phyloP scores from a whole-genome alignment of 257 asterid genomes.

The Salvia miltiorrhiza region DNA sequence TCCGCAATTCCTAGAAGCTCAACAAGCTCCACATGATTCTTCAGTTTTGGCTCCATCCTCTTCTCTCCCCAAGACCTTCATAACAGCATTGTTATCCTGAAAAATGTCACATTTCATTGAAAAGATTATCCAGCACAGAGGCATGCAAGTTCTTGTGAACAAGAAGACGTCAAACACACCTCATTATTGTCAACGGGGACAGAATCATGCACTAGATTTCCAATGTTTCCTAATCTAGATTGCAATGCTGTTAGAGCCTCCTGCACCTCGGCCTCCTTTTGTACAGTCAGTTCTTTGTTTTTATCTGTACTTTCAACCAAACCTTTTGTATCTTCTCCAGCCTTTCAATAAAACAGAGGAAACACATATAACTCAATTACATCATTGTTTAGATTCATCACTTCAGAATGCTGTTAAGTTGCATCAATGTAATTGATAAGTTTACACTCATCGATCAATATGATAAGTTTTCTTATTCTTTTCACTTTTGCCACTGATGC shows the following conservation, averaged over 20 bases:
- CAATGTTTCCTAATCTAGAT: slow-evolving; percentile 55
- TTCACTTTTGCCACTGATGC: not conserved
- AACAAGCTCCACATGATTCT: slow-evolving; percentile 92
- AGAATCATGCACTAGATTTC: slow-evolving; percentile 93
- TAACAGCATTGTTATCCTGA: slow-evolving; percentile 63
- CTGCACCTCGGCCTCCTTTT: slow-evolving; percentile 75
- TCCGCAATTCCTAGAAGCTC: slow-evolving; percentile 96
- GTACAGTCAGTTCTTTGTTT: slow-evolving; percentile 48
- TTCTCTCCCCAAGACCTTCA: slow-evolving; percentile 86
- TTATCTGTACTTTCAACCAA: slow-evolving; percentile 53
- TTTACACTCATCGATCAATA: not conserved
- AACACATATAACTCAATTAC: not conserved
- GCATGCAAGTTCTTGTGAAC: not conserved
- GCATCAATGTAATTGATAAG: too few relatives aligned
- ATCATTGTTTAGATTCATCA: not conserved
- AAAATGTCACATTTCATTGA: slow-evolving; percentile 18
- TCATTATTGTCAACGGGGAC: slow-evolving; percentile 79
- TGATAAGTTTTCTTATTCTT: not conserved
- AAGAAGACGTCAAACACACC: slow-evolving; percentile 35
- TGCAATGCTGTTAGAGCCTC: slow-evolving; percentile 65
- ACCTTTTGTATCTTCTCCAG: slow-evolving; percentile 57
- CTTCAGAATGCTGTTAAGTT: not conserved
- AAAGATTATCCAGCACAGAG: not conserved
- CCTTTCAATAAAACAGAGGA: slow-evolving; percentile 31
- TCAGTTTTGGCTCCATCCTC: slow-evolving; percentile 65